Conservation (phyloP, 805 yeast genomes). For the Suhomyces sp. region DNA sequence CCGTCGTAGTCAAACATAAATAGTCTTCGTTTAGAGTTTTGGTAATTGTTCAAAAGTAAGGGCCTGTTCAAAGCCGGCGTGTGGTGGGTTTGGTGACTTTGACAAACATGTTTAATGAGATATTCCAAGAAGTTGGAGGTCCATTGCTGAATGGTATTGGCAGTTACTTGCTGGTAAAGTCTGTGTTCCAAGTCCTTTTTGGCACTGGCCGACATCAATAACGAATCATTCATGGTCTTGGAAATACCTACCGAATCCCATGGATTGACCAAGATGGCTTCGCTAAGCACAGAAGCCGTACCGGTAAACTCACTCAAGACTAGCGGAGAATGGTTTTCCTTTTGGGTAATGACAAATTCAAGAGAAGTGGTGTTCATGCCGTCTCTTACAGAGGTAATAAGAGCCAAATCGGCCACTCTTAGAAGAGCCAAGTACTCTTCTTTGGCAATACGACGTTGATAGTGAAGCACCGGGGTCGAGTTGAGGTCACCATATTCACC, state of each 20-base stretch:
- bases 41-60: conserved; percentile 55
- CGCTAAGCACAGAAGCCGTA: conserved; percentile 64
- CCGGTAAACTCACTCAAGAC: conserved; percentile 94
- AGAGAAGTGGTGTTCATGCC: conserved; percentile 95
- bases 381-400: conserved; percentile 88
- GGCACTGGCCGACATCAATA: conserved; percentile 50
- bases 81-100: conserved; percentile 43
- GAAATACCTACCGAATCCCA: conserved; percentile 97
- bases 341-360: conserved; percentile 87
- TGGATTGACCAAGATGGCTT: conserved; percentile 85
- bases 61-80: conserved; percentile 80
- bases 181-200: conserved; percentile 47
- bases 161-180: conserved; percentile 60
- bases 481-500: conserved; percentile 80
- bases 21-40: conserved; percentile 61
- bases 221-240: conserved; percentile 68
- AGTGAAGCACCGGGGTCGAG: conserved; percentile 86
- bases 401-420: conserved; percentile 84
- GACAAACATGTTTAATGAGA: conserved; percentile 39
- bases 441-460: conserved; percentile 81
- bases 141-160: conserved; percentile 81
- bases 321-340: conserved; percentile 68
- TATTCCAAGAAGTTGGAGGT: conserved; percentile 57
- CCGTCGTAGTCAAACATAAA: conserved; percentile 97
- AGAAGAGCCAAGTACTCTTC: conserved; percentile 87